Percentiles rank a stretch among this genome's conserved stretches.
phyloP scores from a whole-genome alignment of 345 rosid species.

The Microthlaspi erraticum region DNA sequence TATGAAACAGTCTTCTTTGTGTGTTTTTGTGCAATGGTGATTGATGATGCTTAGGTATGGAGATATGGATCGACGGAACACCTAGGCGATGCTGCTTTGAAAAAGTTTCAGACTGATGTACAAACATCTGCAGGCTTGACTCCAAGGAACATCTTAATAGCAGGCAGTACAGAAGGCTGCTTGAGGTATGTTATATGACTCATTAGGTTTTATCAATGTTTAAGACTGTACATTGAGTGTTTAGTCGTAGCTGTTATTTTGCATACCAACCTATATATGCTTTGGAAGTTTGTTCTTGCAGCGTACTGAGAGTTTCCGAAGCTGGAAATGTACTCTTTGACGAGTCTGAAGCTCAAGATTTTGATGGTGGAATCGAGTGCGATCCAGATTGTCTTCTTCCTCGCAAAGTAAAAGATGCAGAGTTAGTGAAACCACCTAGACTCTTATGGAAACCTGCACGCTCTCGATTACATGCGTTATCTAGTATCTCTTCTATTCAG shows the following conservation, averaged over 20 bases:
- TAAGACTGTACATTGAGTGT: constrained; percentile 12
- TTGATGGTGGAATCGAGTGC: constrained; percentile 43
- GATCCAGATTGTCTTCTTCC: constrained; percentile 63
- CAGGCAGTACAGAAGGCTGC: constrained; percentile 61
- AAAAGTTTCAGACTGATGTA: constrained; percentile 47
- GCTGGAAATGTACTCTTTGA: constrained; percentile 47
- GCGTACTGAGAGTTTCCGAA: constrained; percentile 68
- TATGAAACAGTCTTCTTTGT: constrained; percentile 1
- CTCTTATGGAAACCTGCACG: constrained; percentile 51
- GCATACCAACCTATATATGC: constrained; percentile 49
- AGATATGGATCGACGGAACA: constrained; percentile 50
- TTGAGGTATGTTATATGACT: constrained; percentile 59
- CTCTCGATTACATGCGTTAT: constrained; percentile 43
- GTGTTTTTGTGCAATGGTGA: constrained; percentile 19
- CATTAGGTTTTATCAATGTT: neutral
- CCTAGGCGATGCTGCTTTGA: constrained; percentile 60
- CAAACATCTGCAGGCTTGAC: constrained; percentile 60
- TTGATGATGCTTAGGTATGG: constrained; percentile 50
- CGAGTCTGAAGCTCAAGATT: constrained; percentile 31
- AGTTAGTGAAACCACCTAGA: constrained; percentile 47
- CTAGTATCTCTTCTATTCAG: constrained; percentile 66
- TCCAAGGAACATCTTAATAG: constrained; percentile 50
- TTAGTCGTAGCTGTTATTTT: neutral
- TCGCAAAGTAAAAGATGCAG: constrained; percentile 37
- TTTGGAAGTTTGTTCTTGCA: constrained; percentile 61